Evolutionary conservation across 1,284 basidiomycete species (phyloP), one percentile per base, ranked within the genome.

Genomic region (Moesziomyces globuligerus): DNA sequence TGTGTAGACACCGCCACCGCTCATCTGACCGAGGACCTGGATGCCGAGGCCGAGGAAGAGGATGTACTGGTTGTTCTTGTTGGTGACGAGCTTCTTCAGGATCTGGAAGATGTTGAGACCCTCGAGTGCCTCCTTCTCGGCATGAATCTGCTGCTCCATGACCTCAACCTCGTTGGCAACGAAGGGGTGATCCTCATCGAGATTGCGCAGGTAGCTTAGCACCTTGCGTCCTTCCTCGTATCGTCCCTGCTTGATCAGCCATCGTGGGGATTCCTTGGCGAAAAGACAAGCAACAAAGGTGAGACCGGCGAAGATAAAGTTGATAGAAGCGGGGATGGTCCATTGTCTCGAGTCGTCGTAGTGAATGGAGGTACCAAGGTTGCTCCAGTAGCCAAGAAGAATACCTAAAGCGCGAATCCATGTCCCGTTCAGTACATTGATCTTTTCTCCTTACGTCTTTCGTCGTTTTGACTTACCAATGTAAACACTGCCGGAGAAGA

Each of bases 231-330:
- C 74, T 26, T 74, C 55, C 29, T 75, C 74, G 26, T 55, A 56
- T 2, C 58, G 54, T 7, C 59, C 58, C 26, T 61, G 39, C 57
- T 75, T 74, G 56, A 71, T 60, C 17, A 75, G 65, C 67, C 71
- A 73, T 26, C 74, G 72, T 4, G 74, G 74, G 32, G 71, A 74
- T 52, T 75, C 74, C 21, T 50, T 46, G 48, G 72, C 64, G 37
- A 75, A 72, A 44, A 67, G 23, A 29, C 55, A 64, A 17, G 47
- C 55, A 18, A 73, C 36, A 43, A 74, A 68, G 28, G 65, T 65
- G 15, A 74, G 20, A n/a, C 67, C 59, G 46, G 67, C 73, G 41
- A 66, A 70, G 41, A 75, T 67, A n/a, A 73, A 73, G 57, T 75
- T 75, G 65, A 74, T 60, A 9, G 49, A 18, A 11, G 66, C 65